Evolutionary conservation across 2,329 filamentous ascomycete species (phyloP).

Genomic region (Epichloe glyceriae): DNA sequence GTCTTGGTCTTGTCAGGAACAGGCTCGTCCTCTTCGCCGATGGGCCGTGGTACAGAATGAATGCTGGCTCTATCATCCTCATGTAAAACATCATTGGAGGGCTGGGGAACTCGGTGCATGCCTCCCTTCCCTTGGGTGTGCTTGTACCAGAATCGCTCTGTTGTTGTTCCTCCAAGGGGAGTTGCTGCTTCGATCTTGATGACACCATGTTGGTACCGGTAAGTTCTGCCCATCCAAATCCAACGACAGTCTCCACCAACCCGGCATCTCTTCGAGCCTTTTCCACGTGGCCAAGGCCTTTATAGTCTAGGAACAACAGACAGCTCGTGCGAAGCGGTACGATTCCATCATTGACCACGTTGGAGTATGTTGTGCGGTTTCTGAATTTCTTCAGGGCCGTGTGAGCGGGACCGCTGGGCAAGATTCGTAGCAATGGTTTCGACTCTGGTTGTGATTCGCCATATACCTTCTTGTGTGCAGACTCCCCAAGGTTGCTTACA

Average conservation of each 20-base stretch:
- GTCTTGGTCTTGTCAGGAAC: conserved; percentile 14
- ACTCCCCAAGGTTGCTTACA: conserved; percentile 67
- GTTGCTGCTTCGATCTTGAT: conserved; percentile 31
- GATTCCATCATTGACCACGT: conserved; percentile 95
- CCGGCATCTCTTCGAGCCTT: conserved; percentile 89
- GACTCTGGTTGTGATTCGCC: conserved; percentile 59
- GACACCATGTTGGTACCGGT: conserved; percentile 52
- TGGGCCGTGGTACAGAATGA: conserved; percentile 27
- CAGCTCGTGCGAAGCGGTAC: conserved; percentile 92
- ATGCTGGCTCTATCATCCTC: conserved; percentile 54
- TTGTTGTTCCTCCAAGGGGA: conserved; percentile 19
- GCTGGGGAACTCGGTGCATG: conserved; percentile 55
- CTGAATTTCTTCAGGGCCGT: conserved; percentile 75
- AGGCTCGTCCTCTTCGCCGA: conserved; percentile 14
- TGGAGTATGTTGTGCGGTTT: conserved; percentile 87
- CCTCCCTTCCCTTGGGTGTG: conserved; percentile 21
- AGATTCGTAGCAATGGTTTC: conserved; percentile 76
- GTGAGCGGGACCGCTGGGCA: conserved; percentile 86
- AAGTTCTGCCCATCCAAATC: conserved; percentile 89
- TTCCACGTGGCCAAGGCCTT: conserved; percentile 81
- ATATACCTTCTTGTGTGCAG: conserved; percentile 44
- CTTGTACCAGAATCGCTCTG: conserved; percentile 21
- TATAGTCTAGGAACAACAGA: conserved; percentile 93
- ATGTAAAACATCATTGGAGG: conserved; percentile 48
- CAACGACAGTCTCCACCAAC: conserved; percentile 80